Base-by-base conservation (phyloP, 768 basidiomycete genomes). In the Serendipita sp. region DNA sequence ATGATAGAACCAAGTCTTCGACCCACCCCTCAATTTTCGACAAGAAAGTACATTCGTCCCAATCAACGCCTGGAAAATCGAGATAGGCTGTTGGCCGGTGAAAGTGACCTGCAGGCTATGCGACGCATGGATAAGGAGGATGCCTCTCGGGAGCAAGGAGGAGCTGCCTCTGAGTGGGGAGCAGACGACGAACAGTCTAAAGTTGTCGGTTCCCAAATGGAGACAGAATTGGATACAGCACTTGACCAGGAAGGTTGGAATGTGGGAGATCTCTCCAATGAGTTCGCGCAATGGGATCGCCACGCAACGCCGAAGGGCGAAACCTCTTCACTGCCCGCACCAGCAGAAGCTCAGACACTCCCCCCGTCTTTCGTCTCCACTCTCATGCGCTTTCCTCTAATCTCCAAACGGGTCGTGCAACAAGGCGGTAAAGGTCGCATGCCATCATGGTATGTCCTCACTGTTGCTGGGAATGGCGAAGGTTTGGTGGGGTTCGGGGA, bases 371-470 rank as follows among this genome's bases (percentile, higher is more conserved):
- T 58, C 30, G 53, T 58, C 30, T 30, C 26, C 4, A 58, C 53
- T 30, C 53, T 58, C 9, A 58, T 58, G 53, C 65, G 71, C 22
- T 78, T 76, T 65, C 66, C 75, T 0, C 72, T 80, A 63, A 64
- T 81, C 65, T 66, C 64, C 65, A 79, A 84, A 3, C 75, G 82
- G 43, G 85, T 94, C 67, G 82, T 82, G 3, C 86, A 90, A 65
- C 94, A 97, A 79, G 97, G 93, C 0, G 85, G 87, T 62, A 98
- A 97, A 74, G 96, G 96, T 14, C 95, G 91, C 70, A 86, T 88
- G 65, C 77, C 80, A 28, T 79, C 82, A 17, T 72, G 78, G 60
- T 81, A 81, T 61, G 74, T 76, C 42, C 78, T 88, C 66, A 79
- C 84, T 66, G 81, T 93, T 64, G 82, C 88, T 34, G 91, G 91